Evolutionary conservation across 768 basidiomycete species (phyloP).

Genomic region (Tephrocybe sp.): DNA sequence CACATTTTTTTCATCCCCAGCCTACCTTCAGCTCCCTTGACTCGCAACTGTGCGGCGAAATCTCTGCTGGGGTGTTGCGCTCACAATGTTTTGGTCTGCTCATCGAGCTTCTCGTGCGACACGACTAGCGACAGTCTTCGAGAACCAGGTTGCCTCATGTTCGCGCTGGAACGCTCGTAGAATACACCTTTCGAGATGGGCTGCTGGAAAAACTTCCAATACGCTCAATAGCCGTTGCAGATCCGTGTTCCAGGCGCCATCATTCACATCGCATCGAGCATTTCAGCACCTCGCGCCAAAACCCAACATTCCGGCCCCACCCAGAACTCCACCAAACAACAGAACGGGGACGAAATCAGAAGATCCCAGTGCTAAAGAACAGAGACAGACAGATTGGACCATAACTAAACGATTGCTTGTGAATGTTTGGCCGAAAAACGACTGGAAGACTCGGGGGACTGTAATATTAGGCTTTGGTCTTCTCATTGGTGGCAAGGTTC

Average conservation of each 20-base stretch:
- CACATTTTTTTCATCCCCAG: no score
- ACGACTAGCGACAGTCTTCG: background rate
- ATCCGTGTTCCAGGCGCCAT: background rate
- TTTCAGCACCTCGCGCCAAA: slow-evolving; percentile 20
- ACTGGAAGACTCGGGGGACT: slow-evolving; percentile 78
- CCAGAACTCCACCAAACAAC: slow-evolving; percentile 2
- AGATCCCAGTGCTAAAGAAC: slow-evolving; percentile 38
- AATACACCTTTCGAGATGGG: slow-evolving; percentile 3
- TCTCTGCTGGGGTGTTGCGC: background rate
- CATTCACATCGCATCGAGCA: slow-evolving; percentile 5
- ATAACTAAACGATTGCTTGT: slow-evolving; percentile 81
- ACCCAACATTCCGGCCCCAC: slow-evolving; percentile 13
- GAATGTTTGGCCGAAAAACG: slow-evolving; percentile 91
- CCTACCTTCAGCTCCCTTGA: background rate
- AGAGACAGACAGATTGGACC: slow-evolving; percentile 81
- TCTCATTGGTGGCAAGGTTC: slow-evolving; percentile 83
- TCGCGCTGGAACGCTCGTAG: slow-evolving; percentile 4
- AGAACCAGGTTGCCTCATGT: slow-evolving; percentile 1
- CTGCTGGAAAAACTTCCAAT: background rate
- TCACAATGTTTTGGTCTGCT: slow-evolving; percentile 1
- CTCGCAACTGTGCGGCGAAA: background rate
- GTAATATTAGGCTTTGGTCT: slow-evolving; percentile 83
- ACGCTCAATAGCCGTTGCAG: background rate
- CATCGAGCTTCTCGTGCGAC: background rate
- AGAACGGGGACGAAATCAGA: slow-evolving; percentile 3